Evolutionary conservation across 169 alveolate genomes (phyloP).

Genomic region (Babesia ovata): DNA sequence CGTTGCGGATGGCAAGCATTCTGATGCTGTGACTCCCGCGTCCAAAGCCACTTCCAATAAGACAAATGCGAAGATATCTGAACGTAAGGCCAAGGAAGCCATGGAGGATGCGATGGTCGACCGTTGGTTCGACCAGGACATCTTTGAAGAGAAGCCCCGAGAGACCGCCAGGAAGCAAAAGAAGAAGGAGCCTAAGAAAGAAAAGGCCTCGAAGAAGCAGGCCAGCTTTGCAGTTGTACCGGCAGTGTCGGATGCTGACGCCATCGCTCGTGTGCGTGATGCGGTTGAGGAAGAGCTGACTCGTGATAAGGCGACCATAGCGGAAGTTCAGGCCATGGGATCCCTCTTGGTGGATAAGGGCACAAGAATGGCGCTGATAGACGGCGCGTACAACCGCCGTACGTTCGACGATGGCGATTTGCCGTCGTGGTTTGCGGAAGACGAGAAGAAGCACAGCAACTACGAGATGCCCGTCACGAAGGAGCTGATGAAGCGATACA

Average conservation of each 20-base stretch:
- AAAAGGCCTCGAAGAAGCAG: conserved; percentile 37
- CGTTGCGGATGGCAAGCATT: background rate
- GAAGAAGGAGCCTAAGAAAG: conserved; percentile 13
- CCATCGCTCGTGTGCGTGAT: conserved; percentile 27
- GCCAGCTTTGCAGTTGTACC: conserved; percentile 43
- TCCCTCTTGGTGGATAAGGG: conserved; percentile 83
- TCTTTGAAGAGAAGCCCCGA: conserved; percentile 64
- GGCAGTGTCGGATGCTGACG: conserved; percentile 61
- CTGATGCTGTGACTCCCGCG: background rate
- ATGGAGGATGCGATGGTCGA: conserved; percentile 62
- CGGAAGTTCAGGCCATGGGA: conserved; percentile 64
- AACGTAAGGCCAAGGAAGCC: conserved; percentile 1
- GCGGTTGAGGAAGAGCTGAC: conserved; percentile 41
- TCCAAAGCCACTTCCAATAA: conserved; percentile 1
- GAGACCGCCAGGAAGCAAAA: conserved; percentile 38
- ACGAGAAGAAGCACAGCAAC: conserved; percentile 90
- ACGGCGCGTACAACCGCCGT: conserved; percentile 92
- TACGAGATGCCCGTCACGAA: conserved; percentile 95
- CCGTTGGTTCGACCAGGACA: conserved; percentile 76
- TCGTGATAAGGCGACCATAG: conserved; percentile 30
- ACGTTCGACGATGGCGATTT: conserved; percentile 89
- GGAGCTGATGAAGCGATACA: conserved; percentile 91
- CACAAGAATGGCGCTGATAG: conserved; percentile 90
- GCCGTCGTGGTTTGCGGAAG: conserved; percentile 97
- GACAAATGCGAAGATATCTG: background rate